phyloP scores from a whole-genome alignment of 2,329 filamentous ascomycete genomes.

The Talaromyces amestolkiae region DNA sequence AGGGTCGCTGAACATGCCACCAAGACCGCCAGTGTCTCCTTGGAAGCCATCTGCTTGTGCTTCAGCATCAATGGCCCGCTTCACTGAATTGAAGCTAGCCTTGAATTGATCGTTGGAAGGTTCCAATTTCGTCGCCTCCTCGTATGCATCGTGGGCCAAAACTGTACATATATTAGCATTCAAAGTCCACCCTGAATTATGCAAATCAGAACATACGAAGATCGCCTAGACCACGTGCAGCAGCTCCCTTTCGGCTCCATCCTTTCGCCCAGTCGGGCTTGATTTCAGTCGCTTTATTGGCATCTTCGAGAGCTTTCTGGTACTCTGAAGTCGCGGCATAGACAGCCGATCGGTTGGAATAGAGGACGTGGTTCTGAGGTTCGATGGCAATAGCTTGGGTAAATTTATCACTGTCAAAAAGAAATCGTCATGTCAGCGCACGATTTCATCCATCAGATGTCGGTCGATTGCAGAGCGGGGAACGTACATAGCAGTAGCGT shows the following conservation, averaged over 20 bases:
- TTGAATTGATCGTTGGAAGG: conserved; percentile 90
- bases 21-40: conserved; percentile 71
- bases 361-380: conserved; percentile 89
- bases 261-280: conserved; percentile 99
- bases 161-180: conserved; percentile 44
- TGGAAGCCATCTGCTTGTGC: conserved; percentile 59
- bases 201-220: conserved; percentile 51
- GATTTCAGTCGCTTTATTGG: conserved; percentile 86
- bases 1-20: conserved; percentile 91
- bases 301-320: conserved; percentile 79
- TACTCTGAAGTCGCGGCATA: conserved; percentile 90
- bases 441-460: background rate
- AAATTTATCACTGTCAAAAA: conserved; percentile 73
- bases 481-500: conserved; percentile 88
- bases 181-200: background rate
- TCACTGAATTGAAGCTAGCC: conserved; percentile 77
- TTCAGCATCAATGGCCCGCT: conserved; percentile 82
- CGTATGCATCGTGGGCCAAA: conserved; percentile 83
- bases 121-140: conserved; percentile 91
- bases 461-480: conserved; percentile 24
- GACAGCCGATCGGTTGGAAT: conserved; percentile 88
- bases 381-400: conserved; percentile 87
- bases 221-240: conserved; percentile 83
- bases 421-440: background rate
- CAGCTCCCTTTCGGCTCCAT: conserved; percentile 89